Percentiles rank a stretch among this genome's conserved stretches.
phyloP scores from a whole-genome alignment of 1,139 yeast species.

The Yarrowia galli region DNA sequence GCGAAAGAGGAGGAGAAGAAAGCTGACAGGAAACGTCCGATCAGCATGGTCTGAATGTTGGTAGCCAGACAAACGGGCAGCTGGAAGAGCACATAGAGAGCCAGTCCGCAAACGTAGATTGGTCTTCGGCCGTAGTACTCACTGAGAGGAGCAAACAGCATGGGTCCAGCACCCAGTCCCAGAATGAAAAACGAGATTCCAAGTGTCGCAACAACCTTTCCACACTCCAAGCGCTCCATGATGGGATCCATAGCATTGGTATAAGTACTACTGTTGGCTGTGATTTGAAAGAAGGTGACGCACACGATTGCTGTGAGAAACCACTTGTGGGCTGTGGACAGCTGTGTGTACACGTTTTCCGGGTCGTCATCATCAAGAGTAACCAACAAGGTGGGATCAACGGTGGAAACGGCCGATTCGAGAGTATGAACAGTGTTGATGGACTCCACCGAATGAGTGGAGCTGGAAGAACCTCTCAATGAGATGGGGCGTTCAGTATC shows the following conservation, averaged over 20 bases:
- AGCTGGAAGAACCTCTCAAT: constrained; percentile 5
- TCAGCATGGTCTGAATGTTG: constrained; percentile 61
- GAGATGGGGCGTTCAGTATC: constrained; percentile 15
- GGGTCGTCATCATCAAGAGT: constrained; percentile 32
- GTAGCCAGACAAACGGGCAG: constrained; percentile 50
- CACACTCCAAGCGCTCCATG: constrained; percentile 34
- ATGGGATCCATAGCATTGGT: constrained; percentile 37
- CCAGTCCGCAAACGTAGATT: constrained; percentile 52
- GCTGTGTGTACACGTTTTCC: constrained; percentile 39
- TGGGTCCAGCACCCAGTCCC: constrained; percentile 70
- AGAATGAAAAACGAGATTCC: constrained; percentile 67
- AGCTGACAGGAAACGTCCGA: constrained; percentile 65
- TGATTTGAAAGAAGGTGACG: constrained; percentile 37
- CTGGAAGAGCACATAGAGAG: constrained; percentile 63
- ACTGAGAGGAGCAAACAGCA: constrained; percentile 68
- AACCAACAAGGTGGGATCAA: constrained; percentile 13
- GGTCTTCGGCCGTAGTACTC: constrained; percentile 69
- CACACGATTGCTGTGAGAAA: constrained; percentile 29
- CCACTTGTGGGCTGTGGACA: constrained; percentile 35
- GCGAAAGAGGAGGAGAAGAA: constrained; percentile 70
- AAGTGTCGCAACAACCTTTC: constrained; percentile 56
- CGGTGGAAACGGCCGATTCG: constrained; percentile 9
- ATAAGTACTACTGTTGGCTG: constrained; percentile 29
- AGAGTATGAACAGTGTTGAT: constrained; percentile 20
- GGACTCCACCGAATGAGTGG: constrained; percentile 7